phyloP scores from a whole-genome alignment of 2,329 filamentous ascomycete genomes.

The Colletotrichum somersetense region DNA sequence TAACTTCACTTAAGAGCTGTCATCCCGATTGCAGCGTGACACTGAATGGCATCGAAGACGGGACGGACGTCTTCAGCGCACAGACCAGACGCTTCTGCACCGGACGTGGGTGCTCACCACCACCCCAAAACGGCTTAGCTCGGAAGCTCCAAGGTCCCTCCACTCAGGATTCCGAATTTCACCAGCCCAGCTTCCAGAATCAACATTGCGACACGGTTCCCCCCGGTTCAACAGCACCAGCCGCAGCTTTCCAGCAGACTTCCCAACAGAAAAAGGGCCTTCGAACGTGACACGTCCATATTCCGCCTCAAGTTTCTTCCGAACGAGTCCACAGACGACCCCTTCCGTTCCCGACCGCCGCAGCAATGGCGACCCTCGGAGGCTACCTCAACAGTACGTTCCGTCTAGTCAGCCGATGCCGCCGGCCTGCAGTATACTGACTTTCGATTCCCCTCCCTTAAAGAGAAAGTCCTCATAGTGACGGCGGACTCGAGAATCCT shows the following conservation, averaged over 20 bases:
- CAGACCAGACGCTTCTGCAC: slow-evolving; percentile 6
- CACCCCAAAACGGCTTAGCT: slow-evolving; percentile 33
- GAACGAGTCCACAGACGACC: neutral
- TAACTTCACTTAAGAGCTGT: no score
- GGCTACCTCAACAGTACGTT: slow-evolving; percentile 59
- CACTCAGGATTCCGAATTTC: slow-evolving; percentile 39
- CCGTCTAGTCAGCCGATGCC: neutral
- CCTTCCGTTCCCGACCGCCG: neutral
- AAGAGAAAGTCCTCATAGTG: slow-evolving; percentile 92
- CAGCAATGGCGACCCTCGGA: slow-evolving; percentile 59
- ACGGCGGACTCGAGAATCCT: slow-evolving; percentile 92
- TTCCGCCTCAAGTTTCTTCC: neutral
- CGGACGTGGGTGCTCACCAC: neutral
- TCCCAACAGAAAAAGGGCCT: neutral
- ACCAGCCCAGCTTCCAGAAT: slow-evolving; percentile 16
- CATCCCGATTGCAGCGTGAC: no score
- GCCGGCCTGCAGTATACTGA: slow-evolving; percentile 45
- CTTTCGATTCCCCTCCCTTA: slow-evolving; percentile 28
- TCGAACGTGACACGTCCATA: neutral
- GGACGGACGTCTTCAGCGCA: neutral
- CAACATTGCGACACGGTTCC: slow-evolving; percentile 24
- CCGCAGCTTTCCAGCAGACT: neutral
- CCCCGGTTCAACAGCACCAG: neutral
- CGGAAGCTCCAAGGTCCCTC: slow-evolving; percentile 33
- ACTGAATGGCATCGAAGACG: neutral